phyloP scores from a whole-genome alignment of 1,139 yeast species.

The Yamadazyma conglobata region DNA sequence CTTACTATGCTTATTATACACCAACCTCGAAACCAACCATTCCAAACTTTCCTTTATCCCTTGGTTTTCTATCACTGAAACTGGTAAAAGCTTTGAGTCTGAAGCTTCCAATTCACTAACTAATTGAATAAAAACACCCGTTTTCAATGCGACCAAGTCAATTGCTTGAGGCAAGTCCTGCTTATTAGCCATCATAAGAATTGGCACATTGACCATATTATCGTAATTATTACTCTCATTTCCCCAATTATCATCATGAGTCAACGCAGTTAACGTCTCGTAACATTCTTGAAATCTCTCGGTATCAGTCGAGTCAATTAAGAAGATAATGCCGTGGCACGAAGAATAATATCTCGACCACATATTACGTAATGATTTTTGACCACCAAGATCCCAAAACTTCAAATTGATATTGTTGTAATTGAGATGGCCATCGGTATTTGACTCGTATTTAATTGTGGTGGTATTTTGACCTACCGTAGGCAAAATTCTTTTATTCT shows the following conservation, averaged over 20 bases:
- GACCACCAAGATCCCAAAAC: constrained; percentile 98
- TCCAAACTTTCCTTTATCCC: constrained; percentile 86
- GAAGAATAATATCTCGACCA: constrained; percentile 86
- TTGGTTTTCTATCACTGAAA: constrained; percentile 81
- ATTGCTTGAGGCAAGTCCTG: constrained; percentile 79
- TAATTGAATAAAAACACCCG: constrained; percentile 74
- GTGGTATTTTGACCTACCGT: constrained; percentile 64
- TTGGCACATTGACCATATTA: constrained; percentile 63
- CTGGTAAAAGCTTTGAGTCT: constrained; percentile 85
- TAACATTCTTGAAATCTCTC: constrained; percentile 81
- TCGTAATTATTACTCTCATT: constrained; percentile 46
- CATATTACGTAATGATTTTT: constrained; percentile 70
- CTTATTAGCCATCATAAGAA: constrained; percentile 91
- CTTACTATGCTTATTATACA: constrained; percentile 69
- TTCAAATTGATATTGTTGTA: constrained; percentile 59
- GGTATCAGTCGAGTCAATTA: constrained; percentile 87
- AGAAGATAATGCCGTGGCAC: constrained; percentile 88
- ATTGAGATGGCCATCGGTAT: constrained; percentile 22
- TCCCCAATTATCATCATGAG: constrained; percentile 42
- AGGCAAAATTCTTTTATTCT: constrained; percentile 42
- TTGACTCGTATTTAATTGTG: constrained; percentile 37
- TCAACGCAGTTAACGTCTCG: constrained; percentile 49
- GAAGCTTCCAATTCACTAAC: constrained; percentile 83
- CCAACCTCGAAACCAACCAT: constrained; percentile 77
- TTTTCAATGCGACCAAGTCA: constrained; percentile 75